phyloP scores from a whole-genome alignment of 2,329 filamentous ascomycete species.

The Colletotrichum lini region DNA sequence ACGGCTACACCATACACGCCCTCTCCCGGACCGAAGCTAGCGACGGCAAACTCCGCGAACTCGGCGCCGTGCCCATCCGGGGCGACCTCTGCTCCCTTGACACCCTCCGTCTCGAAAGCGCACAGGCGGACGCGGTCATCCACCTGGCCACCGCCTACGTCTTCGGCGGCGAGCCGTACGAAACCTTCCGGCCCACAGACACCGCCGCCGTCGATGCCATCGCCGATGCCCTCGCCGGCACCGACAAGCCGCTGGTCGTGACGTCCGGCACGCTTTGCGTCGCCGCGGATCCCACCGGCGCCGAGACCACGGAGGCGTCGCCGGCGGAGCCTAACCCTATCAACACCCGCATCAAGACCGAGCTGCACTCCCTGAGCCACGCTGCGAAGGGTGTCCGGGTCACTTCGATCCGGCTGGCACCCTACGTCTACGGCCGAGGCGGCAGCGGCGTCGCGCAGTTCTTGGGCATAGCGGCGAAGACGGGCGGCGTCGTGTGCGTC shows the following conservation, averaged over 20 bases:
- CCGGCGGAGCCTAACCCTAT: constrained; percentile 45
- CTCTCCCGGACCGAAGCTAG: constrained; percentile 43
- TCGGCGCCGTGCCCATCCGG: constrained; percentile 57
- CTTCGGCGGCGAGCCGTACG: constrained; percentile 48
- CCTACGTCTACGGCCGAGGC: constrained; percentile 60
- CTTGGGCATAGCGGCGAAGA: constrained; percentile 48
- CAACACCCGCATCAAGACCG: constrained; percentile 47
- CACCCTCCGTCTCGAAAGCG: constrained; percentile 54
- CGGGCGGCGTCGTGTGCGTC: constrained; percentile 50
- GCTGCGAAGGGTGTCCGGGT: constrained; percentile 52
- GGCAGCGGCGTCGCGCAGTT: constrained; percentile 55
- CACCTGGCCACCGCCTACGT: constrained; percentile 57
- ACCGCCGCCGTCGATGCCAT: constrained; percentile 55
- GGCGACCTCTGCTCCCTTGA: constrained; percentile 57
- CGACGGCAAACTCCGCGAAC: constrained; percentile 53
- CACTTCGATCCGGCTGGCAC: constrained; percentile 55
- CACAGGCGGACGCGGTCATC: constrained; percentile 59
- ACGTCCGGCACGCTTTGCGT: constrained; percentile 51
- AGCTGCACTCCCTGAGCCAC: constrained; percentile 50
- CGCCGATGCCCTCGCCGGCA: constrained; percentile 50
- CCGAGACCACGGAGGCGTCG: constrained; percentile 47
- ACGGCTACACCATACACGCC: constrained; percentile 57
- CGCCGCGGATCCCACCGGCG: constrained; percentile 46
- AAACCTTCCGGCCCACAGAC: constrained; percentile 49
- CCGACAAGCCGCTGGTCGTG: constrained; percentile 53